Percentiles rank a stretch among this genome's conserved stretches.
These are phyloP conservation scores for Wallacemonas rigidus DNA, from an alignment of 208 protist genomes.

Conservation along the genomic window DNA sequence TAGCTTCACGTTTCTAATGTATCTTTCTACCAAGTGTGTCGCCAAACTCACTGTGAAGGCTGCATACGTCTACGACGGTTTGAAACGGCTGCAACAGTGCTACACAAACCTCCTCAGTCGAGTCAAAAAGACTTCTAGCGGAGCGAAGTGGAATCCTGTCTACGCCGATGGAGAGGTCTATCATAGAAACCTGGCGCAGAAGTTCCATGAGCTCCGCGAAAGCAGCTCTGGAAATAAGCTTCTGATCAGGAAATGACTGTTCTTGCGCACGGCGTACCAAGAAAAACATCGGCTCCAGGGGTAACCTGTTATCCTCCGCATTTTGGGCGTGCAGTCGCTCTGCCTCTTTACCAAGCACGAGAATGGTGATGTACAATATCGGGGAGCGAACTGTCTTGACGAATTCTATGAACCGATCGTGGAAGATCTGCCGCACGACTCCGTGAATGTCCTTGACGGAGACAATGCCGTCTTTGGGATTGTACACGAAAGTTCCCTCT, in stretches of 20 bases:
- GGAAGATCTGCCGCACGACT: slow-evolving; percentile 86
- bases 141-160: slow-evolving; percentile 74
- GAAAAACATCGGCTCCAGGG: slow-evolving; percentile 56
- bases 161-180: slow-evolving; percentile 79
- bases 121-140: slow-evolving; percentile 46
- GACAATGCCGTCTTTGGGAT: slow-evolving; percentile 57
- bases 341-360: slow-evolving; percentile 72
- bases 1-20: neutral
- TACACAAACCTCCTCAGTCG: slow-evolving; percentile 66
- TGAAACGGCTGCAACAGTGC: slow-evolving; percentile 81
- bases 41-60: slow-evolving; percentile 74
- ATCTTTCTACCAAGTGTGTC: slow-evolving; percentile 26
- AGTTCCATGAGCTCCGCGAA: slow-evolving; percentile 74
- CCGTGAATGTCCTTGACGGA: slow-evolving; percentile 71
- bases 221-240: slow-evolving; percentile 22
- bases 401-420: slow-evolving; percentile 89
- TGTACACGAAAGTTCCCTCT: slow-evolving; percentile 40
- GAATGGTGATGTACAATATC: slow-evolving; percentile 70
- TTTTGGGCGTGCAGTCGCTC: slow-evolving; percentile 48
- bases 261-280: slow-evolving; percentile 1
- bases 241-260: slow-evolving; percentile 3
- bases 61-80: slow-evolving; percentile 79
- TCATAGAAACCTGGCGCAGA: slow-evolving; percentile 75
- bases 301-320: slow-evolving; percentile 54
- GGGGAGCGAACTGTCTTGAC: slow-evolving; percentile 70